Base-by-base conservation (phyloP, 495 filamentous ascomycete species). In the Hyphodiscus hymeniophilus region DNA sequence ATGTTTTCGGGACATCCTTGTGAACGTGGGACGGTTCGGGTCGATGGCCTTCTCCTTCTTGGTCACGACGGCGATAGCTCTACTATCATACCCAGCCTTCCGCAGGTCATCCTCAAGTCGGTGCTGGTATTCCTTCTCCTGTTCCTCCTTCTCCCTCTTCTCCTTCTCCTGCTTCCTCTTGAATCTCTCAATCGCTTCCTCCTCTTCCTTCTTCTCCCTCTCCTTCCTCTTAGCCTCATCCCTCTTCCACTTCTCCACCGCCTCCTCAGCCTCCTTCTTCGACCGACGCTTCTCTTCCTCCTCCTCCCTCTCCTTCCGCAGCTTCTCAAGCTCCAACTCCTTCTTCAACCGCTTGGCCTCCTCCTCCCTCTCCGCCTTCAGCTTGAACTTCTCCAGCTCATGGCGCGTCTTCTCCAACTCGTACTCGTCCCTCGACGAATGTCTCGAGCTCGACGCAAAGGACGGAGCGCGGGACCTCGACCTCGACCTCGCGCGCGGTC, bases 261-360 rank as follows among this genome's bases (percentile, higher is more conserved):
- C 63, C 24, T 63, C 59, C 32, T 67, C 63, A 4, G 57, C 58
- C 21, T 73, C 65, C 60, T 84, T 79, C 41, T 74, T 70, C 10
- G 39, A 3, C 38, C 73, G 64, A 44, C 79, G 69, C 56, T 69
- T 74, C 62, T 87, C 74, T 11, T 78, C 68, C 46, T 79, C 66
- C 0, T 67, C 67, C 53, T 73, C 71, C 45, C 63, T 62, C 53
- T 72, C 72, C 26, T 68, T 64, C 0, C 51, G 53, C 4, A 65
- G 57, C 45, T 65, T 65, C 51, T 68, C 62, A 31, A 64, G 61
- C 50, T 71, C 67, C 38, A 64, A 59, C 50, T 70, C 65, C 55
- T 71, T 66, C 50, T 72, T 62, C 7, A 65, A 67, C 21, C 60
- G 65, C 54, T 59, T 63, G 56, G 70, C 59, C 39, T 71, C 64